A percentile compares a stretch with the other conserved stretches of the same genome.
Evolutionary conservation across 768 basidiomycete genomes (phyloP).

Genomic region (Trametes maxima): DNA sequence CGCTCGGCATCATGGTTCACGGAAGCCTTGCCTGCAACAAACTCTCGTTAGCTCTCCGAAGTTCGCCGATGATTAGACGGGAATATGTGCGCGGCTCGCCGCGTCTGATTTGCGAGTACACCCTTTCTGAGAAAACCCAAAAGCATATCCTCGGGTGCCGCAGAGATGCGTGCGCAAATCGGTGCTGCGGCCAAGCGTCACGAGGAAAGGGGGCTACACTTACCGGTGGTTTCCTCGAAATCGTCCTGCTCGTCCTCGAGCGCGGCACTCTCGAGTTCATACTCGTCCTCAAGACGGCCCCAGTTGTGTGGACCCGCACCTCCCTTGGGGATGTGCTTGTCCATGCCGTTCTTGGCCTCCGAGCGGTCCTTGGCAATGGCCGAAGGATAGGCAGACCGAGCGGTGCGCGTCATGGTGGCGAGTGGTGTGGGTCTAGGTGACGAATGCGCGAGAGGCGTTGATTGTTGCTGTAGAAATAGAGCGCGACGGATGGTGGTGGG

Average conservation of each 20-base stretch:
- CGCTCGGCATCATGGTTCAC: constrained; percentile 11
- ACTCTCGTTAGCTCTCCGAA: neutral
- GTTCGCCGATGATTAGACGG: no score
- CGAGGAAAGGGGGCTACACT: neutral
- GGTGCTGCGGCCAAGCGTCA: no score
- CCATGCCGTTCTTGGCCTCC: constrained; percentile 74
- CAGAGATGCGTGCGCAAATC: no score
- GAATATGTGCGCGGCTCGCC: no score
- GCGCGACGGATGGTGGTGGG: constrained; percentile 13
- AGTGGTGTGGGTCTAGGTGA: constrained; percentile 18
- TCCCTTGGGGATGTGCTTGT: constrained; percentile 71
- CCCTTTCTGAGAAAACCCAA: no score
- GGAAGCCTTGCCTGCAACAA: constrained; percentile 2
- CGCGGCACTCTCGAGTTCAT: constrained; percentile 58
- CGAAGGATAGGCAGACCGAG: constrained; percentile 68
- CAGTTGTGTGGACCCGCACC: constrained; percentile 87
- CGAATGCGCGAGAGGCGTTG: neutral
- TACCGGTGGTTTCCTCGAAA: constrained; percentile 36
- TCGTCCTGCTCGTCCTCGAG: constrained; percentile 58
- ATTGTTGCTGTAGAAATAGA: neutral
- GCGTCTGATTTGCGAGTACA: no score
- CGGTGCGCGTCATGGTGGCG: constrained; percentile 75
- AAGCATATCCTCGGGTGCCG: no score
- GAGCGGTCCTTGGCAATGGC: constrained; percentile 79
- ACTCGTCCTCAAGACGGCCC: constrained; percentile 72